Evolutionary conservation across 257 asterid species (phyloP), one percentile per base, ranked within the genome.

Genomic region (Marsdenia floribunda): DNA sequence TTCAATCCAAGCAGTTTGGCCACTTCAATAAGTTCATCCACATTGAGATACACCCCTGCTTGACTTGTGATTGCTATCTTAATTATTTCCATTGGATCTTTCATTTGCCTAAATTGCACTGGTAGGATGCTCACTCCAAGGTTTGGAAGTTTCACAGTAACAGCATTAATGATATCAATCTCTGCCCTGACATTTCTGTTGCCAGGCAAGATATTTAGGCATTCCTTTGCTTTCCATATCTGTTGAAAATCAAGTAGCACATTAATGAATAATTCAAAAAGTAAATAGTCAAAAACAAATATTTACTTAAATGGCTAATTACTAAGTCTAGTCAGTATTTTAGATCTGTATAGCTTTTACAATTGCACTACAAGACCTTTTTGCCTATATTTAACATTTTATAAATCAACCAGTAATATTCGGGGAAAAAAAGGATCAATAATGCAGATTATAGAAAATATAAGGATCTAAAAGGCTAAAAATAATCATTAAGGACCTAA

Each of bases 181-280:
- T 95, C 99, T 69, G 81, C 90, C 87, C 92, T 85, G 83, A 90
- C 90, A 81, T 76, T 89, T 87, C 98, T 89, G 86, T 94, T 89
- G 86, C 86, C 85, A 64, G 96, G 96, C 77, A 92, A 86, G 77
- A 95, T 90, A 85, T 81, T 88, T 78, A 95, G 85, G 82, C 99
- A 95, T 79, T 95, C 99, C 91, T 90, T 95, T 65, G 99, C 98
- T 91, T 92, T 95, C 98, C 99, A 95, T 76, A 95, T 88, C 99
- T 94, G 84, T 52, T 52, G 53, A 38, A 57, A 73, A 75, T 52
- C 46, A 38, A 82, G 72, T 69, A 70, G 72, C 58, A 44, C 49
- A 4, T 46, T 35, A 65, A 54, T 81, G 59, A 81, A 16, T 73
- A 71, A 35, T 60, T 65, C 46, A 52, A 50, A 24, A 64, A 9